A percentile compares a stretch with the other conserved stretches of the same genome.
phyloP scores from a whole-genome alignment of 2,329 filamentous ascomycete species.

The Thelonectria rubi region DNA sequence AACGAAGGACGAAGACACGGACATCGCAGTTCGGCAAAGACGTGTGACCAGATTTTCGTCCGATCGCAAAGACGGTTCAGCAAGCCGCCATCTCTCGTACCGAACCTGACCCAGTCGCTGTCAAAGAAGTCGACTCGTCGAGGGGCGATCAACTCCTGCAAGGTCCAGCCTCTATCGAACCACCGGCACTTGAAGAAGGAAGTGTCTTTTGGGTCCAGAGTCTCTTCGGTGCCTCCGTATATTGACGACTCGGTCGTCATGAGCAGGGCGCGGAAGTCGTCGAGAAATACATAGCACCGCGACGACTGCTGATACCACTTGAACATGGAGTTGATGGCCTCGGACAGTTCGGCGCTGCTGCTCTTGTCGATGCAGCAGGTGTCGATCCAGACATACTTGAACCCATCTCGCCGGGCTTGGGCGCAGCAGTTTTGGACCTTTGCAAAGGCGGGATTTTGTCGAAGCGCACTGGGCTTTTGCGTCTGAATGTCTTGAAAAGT shows the following conservation, averaged over 20 bases:
- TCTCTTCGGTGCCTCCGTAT: not conserved
- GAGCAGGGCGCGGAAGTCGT: conserved; percentile 12
- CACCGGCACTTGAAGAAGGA: conserved; percentile 34
- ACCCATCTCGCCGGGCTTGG: conserved; percentile 32
- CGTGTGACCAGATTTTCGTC: conserved; percentile 32
- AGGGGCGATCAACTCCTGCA: conserved; percentile 46
- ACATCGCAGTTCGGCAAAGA: conserved; percentile 35
- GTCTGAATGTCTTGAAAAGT: conserved; percentile 37
- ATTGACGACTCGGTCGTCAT: not conserved
- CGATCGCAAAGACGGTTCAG: conserved; percentile 26
- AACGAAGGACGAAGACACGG: conserved; percentile 6
- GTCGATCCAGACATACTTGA: conserved; percentile 42
- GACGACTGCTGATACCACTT: conserved; percentile 21
- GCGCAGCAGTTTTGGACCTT: conserved; percentile 36
- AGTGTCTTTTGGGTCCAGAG: not conserved
- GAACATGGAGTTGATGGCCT: conserved; percentile 32
- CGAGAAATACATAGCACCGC: conserved; percentile 21
- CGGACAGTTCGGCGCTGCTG: conserved; percentile 21
- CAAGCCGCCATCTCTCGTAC: conserved; percentile 36
- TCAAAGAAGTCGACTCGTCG: conserved; percentile 43
- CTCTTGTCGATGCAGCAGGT: conserved; percentile 45
- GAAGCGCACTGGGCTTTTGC: conserved; percentile 1
- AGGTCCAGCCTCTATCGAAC: conserved; percentile 40
- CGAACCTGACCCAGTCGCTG: conserved; percentile 39
- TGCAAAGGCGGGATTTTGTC: conserved; percentile 16